phyloP scores from a whole-genome alignment of 140 eudicot species.

The Flaveria floridana region DNA sequence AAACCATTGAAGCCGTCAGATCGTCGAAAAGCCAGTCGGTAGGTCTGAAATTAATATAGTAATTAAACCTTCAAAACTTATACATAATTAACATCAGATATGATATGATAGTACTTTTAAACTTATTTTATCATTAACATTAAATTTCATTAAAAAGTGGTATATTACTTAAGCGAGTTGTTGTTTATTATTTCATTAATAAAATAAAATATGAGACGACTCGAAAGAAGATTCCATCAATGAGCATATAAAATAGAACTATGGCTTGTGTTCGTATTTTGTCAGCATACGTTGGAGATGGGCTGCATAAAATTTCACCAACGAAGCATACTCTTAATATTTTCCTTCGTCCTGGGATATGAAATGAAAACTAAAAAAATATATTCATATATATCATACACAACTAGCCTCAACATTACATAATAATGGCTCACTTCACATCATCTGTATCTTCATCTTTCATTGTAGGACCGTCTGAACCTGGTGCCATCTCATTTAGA shows the following conservation, averaged over 20 bases:
- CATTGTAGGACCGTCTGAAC: slow-evolving; percentile 62
- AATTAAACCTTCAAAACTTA: too few relatives aligned
- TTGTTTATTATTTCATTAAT: neutral
- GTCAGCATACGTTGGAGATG: slow-evolving; percentile 33
- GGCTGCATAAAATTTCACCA: slow-evolving; percentile 36
- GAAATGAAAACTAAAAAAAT: slow-evolving; percentile 14
- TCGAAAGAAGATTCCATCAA: slow-evolving; percentile 26
- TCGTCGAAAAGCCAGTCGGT: too few relatives aligned
- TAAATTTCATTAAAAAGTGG: too few relatives aligned
- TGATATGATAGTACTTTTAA: too few relatives aligned
- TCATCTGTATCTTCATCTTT: slow-evolving; percentile 58
- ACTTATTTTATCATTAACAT: neutral
- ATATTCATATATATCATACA: slow-evolving; percentile 28
- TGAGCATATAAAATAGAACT: slow-evolving; percentile 28
- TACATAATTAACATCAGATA: too few relatives aligned
- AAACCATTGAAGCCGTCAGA: too few relatives aligned
- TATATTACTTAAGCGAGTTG: neutral
- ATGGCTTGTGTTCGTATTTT: slow-evolving; percentile 12
- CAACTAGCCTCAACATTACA: slow-evolving; percentile 19
- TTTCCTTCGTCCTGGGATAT: neutral
- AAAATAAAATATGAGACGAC: neutral
- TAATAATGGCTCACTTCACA: slow-evolving; percentile 32
- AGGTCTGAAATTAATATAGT: too few relatives aligned
- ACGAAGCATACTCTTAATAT: slow-evolving; percentile 31
- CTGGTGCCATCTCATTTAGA: slow-evolving; percentile 90